Conservation (phyloP, 1,139 yeast species). For the Diutina neorugosa region DNA sequence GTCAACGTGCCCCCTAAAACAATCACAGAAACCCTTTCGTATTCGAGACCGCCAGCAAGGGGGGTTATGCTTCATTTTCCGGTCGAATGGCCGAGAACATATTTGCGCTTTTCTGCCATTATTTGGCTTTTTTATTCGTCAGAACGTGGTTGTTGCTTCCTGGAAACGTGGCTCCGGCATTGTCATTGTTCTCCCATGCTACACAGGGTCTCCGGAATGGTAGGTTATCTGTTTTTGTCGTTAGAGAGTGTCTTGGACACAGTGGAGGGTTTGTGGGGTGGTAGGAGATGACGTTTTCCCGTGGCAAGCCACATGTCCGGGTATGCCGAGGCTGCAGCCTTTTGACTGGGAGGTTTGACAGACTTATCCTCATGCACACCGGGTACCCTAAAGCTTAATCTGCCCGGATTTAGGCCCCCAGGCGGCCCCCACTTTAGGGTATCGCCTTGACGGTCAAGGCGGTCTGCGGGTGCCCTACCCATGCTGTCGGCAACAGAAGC, state of each 20-base stretch:
- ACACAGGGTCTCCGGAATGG: too few relatives aligned
- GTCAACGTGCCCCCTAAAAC: neutral
- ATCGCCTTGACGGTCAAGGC: neutral
- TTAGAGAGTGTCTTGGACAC: too few relatives aligned
- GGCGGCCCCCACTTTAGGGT: too few relatives aligned
- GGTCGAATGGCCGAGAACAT: neutral
- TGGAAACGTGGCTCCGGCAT: too few relatives aligned
- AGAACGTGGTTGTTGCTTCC: too few relatives aligned
- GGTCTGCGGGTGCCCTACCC: too few relatives aligned
- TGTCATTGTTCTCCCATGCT: too few relatives aligned
- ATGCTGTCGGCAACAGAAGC: neutral
- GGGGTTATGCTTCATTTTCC: too few relatives aligned
- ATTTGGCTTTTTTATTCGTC: too few relatives aligned
- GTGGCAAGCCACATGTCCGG: neutral
- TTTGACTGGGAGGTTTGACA: neutral
- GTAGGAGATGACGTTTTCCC: neutral
- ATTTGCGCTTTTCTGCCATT: neutral
- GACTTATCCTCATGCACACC: neutral
- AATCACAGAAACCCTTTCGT: too few relatives aligned
- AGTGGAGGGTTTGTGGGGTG: too few relatives aligned
- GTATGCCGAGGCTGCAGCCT: neutral
- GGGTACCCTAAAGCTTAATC: neutral
- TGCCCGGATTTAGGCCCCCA: neutral
- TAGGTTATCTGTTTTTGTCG: too few relatives aligned
- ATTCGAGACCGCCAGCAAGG: neutral